Percentiles rank a stretch among this genome's conserved stretches.
Conservation (phyloP, 179 eudicot genomes). For the Monotropa hypopitys region DNA sequence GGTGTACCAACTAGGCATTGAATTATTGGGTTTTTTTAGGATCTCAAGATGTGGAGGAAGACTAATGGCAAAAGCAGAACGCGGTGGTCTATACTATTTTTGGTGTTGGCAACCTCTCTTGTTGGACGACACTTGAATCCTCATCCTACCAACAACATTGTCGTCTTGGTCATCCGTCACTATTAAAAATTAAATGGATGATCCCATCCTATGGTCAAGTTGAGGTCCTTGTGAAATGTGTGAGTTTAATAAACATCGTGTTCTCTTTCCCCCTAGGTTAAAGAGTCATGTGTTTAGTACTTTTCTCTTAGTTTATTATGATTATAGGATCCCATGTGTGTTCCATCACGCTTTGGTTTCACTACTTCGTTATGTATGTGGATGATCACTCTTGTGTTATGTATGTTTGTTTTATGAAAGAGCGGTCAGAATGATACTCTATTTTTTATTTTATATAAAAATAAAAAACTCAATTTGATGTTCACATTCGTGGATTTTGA, state of each 20-base stretch:
- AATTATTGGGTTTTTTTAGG: too few species aligned
- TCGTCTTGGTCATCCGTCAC: neutral
- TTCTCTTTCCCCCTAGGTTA: neutral
- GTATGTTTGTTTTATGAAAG: neutral
- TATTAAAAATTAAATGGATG: neutral
- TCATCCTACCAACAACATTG: neutral
- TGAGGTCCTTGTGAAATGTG: neutral
- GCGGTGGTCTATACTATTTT: neutral
- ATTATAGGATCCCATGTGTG: neutral
- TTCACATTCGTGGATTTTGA: neutral
- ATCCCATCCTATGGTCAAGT: neutral
- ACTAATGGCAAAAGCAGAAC: neutral
- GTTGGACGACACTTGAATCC: neutral
- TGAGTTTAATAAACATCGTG: neutral
- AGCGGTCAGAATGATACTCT: neutral
- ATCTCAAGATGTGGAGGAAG: neutral
- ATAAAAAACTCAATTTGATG: neutral
- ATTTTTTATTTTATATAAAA: neutral
- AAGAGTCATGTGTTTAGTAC: neutral
- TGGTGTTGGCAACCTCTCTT: neutral
- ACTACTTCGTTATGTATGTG: neutral
- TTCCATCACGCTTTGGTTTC: neutral
- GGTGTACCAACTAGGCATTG: too few species aligned
- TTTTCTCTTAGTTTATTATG: neutral
- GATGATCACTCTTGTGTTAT: neutral